Conservation (phyloP, 164 flowering plant genomes). For the Vitis vinifera region DNA sequence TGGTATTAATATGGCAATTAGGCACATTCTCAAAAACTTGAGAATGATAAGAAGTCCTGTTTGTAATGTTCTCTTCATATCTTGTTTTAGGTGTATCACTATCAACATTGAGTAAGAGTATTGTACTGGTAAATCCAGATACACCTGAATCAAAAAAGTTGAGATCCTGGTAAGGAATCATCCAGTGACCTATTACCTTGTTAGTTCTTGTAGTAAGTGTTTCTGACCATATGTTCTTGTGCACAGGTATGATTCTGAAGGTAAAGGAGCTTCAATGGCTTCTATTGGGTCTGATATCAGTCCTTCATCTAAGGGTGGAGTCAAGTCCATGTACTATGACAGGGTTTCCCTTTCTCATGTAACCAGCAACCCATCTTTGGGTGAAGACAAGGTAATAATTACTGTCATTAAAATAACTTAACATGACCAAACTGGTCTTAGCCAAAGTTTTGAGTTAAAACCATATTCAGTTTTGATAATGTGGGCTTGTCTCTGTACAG, state of each 20-base stretch:
- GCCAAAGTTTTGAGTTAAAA: background rate
- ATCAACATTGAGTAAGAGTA: conserved; percentile 67
- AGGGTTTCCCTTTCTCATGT: conserved; percentile 66
- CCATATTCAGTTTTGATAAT: background rate
- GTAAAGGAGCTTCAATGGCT: conserved; percentile 72
- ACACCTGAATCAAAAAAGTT: conserved; percentile 76
- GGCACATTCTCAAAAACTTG: no score
- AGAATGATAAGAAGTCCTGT: background rate
- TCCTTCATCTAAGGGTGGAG: conserved; percentile 48
- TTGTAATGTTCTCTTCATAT: background rate
- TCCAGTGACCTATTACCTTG: background rate
- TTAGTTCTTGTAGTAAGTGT: background rate
- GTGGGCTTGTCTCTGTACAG: conserved; percentile 31
- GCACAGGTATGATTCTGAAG: conserved; percentile 88
- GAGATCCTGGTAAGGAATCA: conserved; percentile 56
- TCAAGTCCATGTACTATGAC: conserved; percentile 69
- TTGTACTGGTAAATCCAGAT: conserved; percentile 71
- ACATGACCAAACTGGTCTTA: background rate
- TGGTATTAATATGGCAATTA: background rate
- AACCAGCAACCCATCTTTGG: conserved; percentile 65
- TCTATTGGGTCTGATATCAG: conserved; percentile 68
- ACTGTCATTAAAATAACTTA: no score
- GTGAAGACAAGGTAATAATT: conserved; percentile 69
- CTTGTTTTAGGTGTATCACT: conserved; percentile 70
- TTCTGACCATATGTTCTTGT: conserved; percentile 6